These are phyloP conservation scores for Torulaspora microellipsoides DNA, from an alignment of 805 yeast genomes.

Conservation along the genomic window DNA sequence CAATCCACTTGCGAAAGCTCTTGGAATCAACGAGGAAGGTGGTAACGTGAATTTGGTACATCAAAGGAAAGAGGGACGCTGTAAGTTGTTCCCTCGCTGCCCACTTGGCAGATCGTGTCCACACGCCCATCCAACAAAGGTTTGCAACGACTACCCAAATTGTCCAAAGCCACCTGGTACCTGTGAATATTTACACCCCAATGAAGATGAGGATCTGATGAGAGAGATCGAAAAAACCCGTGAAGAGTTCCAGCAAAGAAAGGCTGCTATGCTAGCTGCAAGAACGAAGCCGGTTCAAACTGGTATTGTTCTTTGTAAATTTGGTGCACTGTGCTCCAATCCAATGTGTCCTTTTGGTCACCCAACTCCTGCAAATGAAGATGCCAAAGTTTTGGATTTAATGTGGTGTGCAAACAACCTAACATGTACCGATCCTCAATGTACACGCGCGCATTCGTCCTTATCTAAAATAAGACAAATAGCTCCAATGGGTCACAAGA, in stretches of 20 bases:
- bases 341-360: slow-evolving; percentile 85
- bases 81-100: slow-evolving; percentile 70
- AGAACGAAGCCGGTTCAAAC: slow-evolving; percentile 37
- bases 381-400: slow-evolving; percentile 59
- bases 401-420: slow-evolving; percentile 78
- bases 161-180: slow-evolving; percentile 80
- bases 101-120: slow-evolving; percentile 58
- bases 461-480: slow-evolving; percentile 47
- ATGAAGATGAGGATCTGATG: slow-evolving; percentile 72
- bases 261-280: slow-evolving; percentile 35
- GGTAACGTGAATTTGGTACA: slow-evolving; percentile 37
- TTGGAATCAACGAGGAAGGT: slow-evolving; percentile 32
- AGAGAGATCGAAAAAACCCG: slow-evolving; percentile 62
- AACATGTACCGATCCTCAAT: slow-evolving; percentile 53
- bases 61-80: slow-evolving; percentile 56
- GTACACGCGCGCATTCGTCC: slow-evolving; percentile 81
- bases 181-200: slow-evolving; percentile 78
- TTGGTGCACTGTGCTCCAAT: slow-evolving; percentile 68
- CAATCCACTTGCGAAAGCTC: slow-evolving; percentile 38
- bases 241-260: slow-evolving; percentile 45
- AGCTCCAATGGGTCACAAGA: slow-evolving; percentile 30
- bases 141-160: slow-evolving; percentile 69
- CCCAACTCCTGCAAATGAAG: slow-evolving; percentile 80
- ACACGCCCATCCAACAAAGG: slow-evolving; percentile 74
- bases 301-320: slow-evolving; percentile 67